phyloP scores from a whole-genome alignment of 257 asterid species.

The Salvia hispanica region DNA sequence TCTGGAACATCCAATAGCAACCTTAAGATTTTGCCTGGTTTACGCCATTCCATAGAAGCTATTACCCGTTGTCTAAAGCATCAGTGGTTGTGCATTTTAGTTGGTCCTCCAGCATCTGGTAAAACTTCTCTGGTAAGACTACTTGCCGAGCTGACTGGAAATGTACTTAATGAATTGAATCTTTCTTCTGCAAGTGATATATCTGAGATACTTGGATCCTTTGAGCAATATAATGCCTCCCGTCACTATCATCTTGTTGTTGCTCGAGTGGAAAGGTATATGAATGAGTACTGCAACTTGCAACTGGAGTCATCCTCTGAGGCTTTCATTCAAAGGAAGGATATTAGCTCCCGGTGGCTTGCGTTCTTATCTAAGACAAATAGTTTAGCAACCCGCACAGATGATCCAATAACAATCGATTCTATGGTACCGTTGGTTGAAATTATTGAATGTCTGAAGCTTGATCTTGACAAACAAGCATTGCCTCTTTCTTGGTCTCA shows the following conservation, averaged over 20 bases:
- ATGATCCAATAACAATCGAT: constrained; percentile 49
- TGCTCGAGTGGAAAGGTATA: constrained; percentile 63
- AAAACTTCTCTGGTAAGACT: constrained; percentile 81
- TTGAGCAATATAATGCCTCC: constrained; percentile 88
- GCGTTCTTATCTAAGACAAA: constrained; percentile 55
- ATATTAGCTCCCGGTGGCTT: constrained; percentile 65
- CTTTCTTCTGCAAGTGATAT: constrained; percentile 95
- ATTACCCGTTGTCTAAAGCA: constrained; percentile 67
- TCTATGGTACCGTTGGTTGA: constrained; percentile 53
- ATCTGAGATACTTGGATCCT: constrained; percentile 95
- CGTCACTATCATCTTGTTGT: constrained; percentile 72
- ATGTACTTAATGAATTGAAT: constrained; percentile 77
- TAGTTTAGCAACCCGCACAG: constrained; percentile 43
- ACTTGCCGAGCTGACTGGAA: constrained; percentile 85
- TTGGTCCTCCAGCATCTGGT: constrained; percentile 91
- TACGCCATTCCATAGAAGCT: constrained; percentile 74
- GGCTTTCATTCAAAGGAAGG: constrained; percentile 48
- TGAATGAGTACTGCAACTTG: constrained; percentile 75
- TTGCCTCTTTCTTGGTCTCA: constrained; percentile 64
- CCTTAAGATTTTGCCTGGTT: constrained; percentile 72
- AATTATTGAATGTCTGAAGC: constrained; percentile 64
- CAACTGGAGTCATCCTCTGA: constrained; percentile 52
- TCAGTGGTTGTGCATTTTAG: constrained; percentile 93
- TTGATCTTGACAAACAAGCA: constrained; percentile 34
- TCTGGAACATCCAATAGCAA: constrained; percentile 47